Evolutionary conservation across 2,329 filamentous ascomycete genomes (phyloP).

Genomic region (Aplosporella prunicola): DNA sequence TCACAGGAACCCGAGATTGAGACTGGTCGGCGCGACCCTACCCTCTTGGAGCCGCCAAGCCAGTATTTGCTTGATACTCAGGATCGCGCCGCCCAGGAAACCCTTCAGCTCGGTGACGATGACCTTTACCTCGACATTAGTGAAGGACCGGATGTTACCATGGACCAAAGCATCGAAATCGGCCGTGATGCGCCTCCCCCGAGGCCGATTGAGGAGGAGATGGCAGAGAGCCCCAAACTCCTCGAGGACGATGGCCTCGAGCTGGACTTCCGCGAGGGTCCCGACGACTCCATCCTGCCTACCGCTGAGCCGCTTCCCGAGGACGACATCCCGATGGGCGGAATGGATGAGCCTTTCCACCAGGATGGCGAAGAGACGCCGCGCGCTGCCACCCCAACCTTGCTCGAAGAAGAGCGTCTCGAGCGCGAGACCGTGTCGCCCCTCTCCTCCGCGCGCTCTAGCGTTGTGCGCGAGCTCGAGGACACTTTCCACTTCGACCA

Average conservation of each 20-base stretch:
- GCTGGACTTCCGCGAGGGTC: conserved; percentile 27
- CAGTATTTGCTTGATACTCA: conserved; percentile 17
- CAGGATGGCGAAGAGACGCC: conserved; percentile 13
- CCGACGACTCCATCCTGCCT: conserved; percentile 18
- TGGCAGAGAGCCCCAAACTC: conserved; percentile 43
- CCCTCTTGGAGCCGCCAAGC: conserved; percentile 32
- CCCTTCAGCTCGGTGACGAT: conserved; percentile 43
- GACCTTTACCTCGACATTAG: conserved; percentile 57
- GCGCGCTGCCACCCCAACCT: conserved; percentile 2
- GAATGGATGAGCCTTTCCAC: conserved; percentile 40
- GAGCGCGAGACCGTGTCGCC: conserved; percentile 43
- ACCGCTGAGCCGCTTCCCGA: conserved; percentile 10
- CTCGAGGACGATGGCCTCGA: conserved; percentile 43
- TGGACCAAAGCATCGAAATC: conserved; percentile 64
- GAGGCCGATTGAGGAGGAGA: conserved; percentile 24
- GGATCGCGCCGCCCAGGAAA: conserved; percentile 10
- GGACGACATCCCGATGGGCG: conserved; percentile 35
- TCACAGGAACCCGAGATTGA: conserved; percentile 55
- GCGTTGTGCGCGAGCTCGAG: conserved; percentile 53
- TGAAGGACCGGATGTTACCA: conserved; percentile 31
- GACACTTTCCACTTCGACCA: conserved; percentile 41
- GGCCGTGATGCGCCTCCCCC: conserved; percentile 74
- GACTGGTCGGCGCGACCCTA: conserved; percentile 38
- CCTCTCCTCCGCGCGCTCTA: conserved; percentile 44
- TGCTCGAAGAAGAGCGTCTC: conserved; percentile 16